A percentile compares a stretch with the other conserved stretches of the same genome.
Conservation (phyloP, 2,329 filamentous ascomycete genomes). For the Aspergillus aculeatinus region DNA sequence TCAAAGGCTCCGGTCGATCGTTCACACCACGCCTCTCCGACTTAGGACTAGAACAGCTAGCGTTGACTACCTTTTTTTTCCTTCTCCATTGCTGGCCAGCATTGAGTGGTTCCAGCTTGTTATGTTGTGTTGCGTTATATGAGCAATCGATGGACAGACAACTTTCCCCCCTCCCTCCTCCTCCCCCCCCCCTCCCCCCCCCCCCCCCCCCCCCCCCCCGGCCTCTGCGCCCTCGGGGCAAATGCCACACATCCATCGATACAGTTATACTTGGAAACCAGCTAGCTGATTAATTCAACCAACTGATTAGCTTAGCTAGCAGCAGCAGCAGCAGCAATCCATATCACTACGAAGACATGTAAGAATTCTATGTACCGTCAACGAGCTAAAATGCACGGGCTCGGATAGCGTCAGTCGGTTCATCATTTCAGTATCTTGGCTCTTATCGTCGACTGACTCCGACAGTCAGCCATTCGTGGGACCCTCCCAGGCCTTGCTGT, state of each 20-base stretch:
- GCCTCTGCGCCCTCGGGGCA: neutral
- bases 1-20: neutral
- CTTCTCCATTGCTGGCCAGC: neutral
- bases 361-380: neutral
- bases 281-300: neutral
- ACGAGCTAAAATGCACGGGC: neutral
- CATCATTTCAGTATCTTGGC: neutral
- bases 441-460: conserved; percentile 2
- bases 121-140: neutral
- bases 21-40: neutral
- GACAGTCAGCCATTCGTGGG: neutral
- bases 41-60: neutral
- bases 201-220: no score
- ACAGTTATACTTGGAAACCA: neutral
- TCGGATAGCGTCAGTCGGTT: neutral
- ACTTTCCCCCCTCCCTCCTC: neutral
- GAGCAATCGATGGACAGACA: neutral
- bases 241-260: neutral
- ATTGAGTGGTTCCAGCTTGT: neutral
- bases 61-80: neutral
- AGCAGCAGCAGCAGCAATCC: neutral
- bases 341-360: neutral
- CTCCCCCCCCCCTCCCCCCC: neutral
- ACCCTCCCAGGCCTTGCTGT: neutral
- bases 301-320: neutral